Base-by-base conservation (phyloP, 2,329 filamentous ascomycete genomes). In the Aspergillus tubingensis region DNA sequence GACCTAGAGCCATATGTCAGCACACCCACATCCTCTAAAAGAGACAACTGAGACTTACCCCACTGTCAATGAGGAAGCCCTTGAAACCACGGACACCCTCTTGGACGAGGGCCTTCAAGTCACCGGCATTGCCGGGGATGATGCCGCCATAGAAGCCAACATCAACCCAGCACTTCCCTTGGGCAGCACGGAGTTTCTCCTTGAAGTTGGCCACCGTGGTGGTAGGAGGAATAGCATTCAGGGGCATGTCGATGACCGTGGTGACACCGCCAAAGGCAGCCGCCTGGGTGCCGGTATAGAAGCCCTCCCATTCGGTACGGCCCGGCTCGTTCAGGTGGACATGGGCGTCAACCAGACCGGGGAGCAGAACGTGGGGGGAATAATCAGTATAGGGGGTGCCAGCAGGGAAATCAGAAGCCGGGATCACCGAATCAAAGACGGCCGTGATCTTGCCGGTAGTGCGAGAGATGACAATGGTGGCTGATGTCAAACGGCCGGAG, bases 131-230 rank as follows among this genome's bases (percentile, higher is more conserved):
- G 1, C 94, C 95, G 3, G 95, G 95, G 51, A 99, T 88, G 41
- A 98, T 87, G 32, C 95, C 95, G 25, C 95, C 95, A 74, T 98
- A 98, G 77, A 99, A 98, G 30, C 92, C 95, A n/a, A 98, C 93
- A 70, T 98, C 95, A 25, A 98, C 92, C 94, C 94, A 99, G 79
- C 94, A 96, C 79, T 98, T 90, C 36, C 91, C 92, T 62, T 85
- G 78, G 43, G 92, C 92, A 23, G 95, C 95, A 27, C 86, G 85
- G 50, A 96, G 82, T 82, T 99, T 99, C 80, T 92, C 90, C 63
- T 89, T 83, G 67, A 99, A 85, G 6, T 90, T 91, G 17, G 83
- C 81, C 3, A 98, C 83, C 0, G 94, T 98, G 8, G 94, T 98
- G 0, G 95, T 99, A 0, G 95, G 95, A 38, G 95, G 95, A 57